These are phyloP conservation scores for Globisporangium yorkense DNA, from an alignment of 352 stramenopile species.

Conservation along the genomic window DNA sequence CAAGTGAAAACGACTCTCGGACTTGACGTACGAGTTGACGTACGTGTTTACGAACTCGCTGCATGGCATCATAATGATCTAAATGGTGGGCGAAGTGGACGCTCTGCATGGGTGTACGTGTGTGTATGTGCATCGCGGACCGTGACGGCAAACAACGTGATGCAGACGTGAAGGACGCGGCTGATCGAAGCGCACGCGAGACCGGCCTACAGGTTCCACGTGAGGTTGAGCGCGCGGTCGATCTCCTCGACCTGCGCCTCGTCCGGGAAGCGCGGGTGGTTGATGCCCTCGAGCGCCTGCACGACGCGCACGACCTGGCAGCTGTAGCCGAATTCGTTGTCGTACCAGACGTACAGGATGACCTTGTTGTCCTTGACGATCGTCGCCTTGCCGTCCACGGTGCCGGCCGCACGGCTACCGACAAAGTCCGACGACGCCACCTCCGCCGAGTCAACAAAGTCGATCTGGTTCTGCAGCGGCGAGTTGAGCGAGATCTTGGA, in stretches of 20 bases:
- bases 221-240: constrained; percentile 55
- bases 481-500: constrained; percentile 79
- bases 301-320: constrained; percentile 81
- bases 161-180: no score
- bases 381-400: constrained; percentile 80
- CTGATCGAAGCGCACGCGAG: no score
- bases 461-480: constrained; percentile 84
- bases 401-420: constrained; percentile 61
- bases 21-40: no score
- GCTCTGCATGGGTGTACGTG: no score
- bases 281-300: constrained; percentile 75
- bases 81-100: no score
- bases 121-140: no score
- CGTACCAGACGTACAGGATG: constrained; percentile 88
- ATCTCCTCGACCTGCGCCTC: constrained; percentile 62
- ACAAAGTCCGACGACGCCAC: constrained; percentile 84
- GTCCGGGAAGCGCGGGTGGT: constrained; percentile 66
- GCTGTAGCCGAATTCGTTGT: constrained; percentile 90
- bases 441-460: constrained; percentile 83
- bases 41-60: no score
- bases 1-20: no score
- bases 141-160: no score
- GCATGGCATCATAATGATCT: no score
- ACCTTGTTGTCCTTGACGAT: constrained; percentile 83
- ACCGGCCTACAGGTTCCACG: constrained; percentile 25